Percentiles rank a stretch among this genome's conserved stretches.
phyloP scores from a whole-genome alignment of 2,329 filamentous ascomycete genomes.

The Elsinoe perseae region DNA sequence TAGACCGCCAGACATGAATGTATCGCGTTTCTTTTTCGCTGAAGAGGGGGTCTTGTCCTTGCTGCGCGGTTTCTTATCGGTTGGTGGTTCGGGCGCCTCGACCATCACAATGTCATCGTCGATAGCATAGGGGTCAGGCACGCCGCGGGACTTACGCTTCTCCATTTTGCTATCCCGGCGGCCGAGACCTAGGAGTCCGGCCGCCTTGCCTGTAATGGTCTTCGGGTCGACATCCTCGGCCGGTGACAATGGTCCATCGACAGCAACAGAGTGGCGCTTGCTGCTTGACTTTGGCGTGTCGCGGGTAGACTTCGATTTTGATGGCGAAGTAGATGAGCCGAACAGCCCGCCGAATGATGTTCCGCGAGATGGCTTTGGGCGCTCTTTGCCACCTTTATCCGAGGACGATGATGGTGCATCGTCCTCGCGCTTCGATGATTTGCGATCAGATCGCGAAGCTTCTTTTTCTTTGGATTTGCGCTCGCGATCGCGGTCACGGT shows the following conservation, averaged over 20 bases:
- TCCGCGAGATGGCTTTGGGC: conserved; percentile 49
- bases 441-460: conserved; percentile 4
- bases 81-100: conserved; percentile 37
- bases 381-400: conserved; percentile 27
- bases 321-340: conserved; percentile 31
- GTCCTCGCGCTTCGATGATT: conserved; percentile 12
- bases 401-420: not conserved
- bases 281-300: conserved; percentile 55
- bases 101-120: conserved; percentile 54
- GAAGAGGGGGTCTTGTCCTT: conserved; percentile 28
- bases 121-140: conserved; percentile 53
- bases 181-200: conserved; percentile 61
- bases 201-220: conserved; percentile 62
- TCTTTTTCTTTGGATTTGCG: conserved; percentile 31
- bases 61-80: conserved; percentile 27
- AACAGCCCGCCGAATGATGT: conserved; percentile 57
- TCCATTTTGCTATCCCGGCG: conserved; percentile 42
- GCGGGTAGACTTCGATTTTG: conserved; percentile 58
- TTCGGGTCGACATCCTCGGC: conserved; percentile 51
- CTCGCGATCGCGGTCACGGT: conserved; percentile 52
- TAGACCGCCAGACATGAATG: conserved; percentile 34
- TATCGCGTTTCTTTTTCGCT: conserved; percentile 36
- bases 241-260: conserved; percentile 64
- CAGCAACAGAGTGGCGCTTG: conserved; percentile 49
- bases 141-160: conserved; percentile 45